phyloP scores from a whole-genome alignment of 1,284 basidiomycete genomes.

The Cryptococcus sp. region DNA sequence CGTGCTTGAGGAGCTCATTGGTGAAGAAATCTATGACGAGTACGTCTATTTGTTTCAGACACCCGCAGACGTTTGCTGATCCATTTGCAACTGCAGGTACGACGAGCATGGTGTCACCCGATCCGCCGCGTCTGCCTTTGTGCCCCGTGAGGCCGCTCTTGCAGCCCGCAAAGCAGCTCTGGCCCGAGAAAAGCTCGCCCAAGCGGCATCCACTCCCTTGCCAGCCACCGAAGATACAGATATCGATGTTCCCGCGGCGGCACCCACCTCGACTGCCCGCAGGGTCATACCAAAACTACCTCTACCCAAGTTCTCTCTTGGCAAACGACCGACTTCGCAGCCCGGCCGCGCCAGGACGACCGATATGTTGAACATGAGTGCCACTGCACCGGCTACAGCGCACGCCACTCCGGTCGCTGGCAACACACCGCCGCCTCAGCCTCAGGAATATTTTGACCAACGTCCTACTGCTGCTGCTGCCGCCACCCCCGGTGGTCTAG shows the following conservation, averaged over 20 bases:
- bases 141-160: slow-evolving; percentile 38
- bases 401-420: background rate
- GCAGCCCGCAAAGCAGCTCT: slow-evolving; percentile 37
- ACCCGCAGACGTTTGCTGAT: background rate
- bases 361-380: slow-evolving; percentile 4
- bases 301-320: slow-evolving; percentile 31
- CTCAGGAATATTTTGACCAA: background rate
- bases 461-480: background rate
- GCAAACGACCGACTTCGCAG: slow-evolving; percentile 27
- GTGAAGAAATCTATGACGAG: slow-evolving; percentile 87
- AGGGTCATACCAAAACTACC: slow-evolving; percentile 30
- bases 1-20: slow-evolving; percentile 85
- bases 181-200: slow-evolving; percentile 28
- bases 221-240: slow-evolving; percentile 26
- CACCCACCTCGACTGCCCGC: slow-evolving; percentile 3
- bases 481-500: background rate
- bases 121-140: slow-evolving; percentile 33
- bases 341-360: slow-evolving; percentile 25
- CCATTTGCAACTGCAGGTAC: slow-evolving; percentile 16
- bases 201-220: slow-evolving; percentile 25
- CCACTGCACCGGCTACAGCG: slow-evolving; percentile 3
- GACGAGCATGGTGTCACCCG: slow-evolving; percentile 32
- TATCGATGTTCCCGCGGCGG: slow-evolving; percentile 14
- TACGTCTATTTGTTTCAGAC: slow-evolving; percentile 40
- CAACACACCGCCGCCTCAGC: too few relatives aligned